phyloP scores from a whole-genome alignment of 495 filamentous ascomycete genomes.

The Oleoguttula mirabilis region DNA sequence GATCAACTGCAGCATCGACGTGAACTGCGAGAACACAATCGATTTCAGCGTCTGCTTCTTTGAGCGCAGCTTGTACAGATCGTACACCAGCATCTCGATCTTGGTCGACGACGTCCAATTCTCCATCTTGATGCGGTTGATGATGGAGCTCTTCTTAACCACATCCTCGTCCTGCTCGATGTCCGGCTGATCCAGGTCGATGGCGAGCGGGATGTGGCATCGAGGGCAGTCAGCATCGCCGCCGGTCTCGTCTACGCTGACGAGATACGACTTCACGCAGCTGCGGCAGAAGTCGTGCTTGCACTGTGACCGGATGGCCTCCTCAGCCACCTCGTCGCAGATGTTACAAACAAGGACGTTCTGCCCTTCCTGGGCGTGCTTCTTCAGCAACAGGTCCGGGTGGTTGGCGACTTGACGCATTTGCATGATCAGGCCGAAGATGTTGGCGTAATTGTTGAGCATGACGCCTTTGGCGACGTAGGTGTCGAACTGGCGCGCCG shows the following conservation, averaged over 20 bases:
- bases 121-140: slow-evolving; percentile 94
- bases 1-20: slow-evolving; percentile 63
- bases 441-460: slow-evolving; percentile 92
- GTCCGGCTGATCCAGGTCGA: slow-evolving; percentile 87
- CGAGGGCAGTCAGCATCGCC: slow-evolving; percentile 68
- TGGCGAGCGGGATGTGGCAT: slow-evolving; percentile 78
- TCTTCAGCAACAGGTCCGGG: slow-evolving; percentile 85
- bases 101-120: slow-evolving; percentile 96
- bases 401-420: slow-evolving; percentile 94
- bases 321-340: slow-evolving; percentile 90
- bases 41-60: slow-evolving; percentile 89
- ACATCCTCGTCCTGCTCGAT: slow-evolving; percentile 74
- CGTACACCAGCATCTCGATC: slow-evolving; percentile 90
- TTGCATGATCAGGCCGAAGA: slow-evolving; percentile 82
- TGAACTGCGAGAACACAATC: slow-evolving; percentile 63
- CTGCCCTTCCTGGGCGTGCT: slow-evolving; percentile 69
- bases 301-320: slow-evolving; percentile 81
- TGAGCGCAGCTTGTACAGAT: slow-evolving; percentile 75
- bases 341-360: slow-evolving; percentile 85
- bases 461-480: slow-evolving; percentile 91
- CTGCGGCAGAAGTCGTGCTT: slow-evolving; percentile 90
- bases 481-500: slow-evolving; percentile 76
- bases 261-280: slow-evolving; percentile 75
- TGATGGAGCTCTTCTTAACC: slow-evolving; percentile 88
- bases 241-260: slow-evolving; percentile 47